A percentile compares a stretch with the other conserved stretches of the same genome.
Evolutionary conservation across 116 monocot genomes (phyloP).

Genomic region (Posidonia oceanica): DNA sequence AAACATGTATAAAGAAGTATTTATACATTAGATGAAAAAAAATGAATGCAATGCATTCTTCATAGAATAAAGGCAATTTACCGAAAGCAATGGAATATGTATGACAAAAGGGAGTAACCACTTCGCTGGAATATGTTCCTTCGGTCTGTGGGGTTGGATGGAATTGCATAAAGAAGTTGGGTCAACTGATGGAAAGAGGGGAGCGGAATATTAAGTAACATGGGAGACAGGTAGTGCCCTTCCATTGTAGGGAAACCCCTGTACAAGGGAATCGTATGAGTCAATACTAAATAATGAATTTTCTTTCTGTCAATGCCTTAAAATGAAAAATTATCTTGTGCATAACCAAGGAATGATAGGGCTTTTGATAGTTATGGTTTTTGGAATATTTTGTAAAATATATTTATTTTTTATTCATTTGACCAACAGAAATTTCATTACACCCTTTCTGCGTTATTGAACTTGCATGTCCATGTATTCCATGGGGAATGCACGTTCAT

Average conservation of each 20-base stretch:
- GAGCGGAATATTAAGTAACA: not conserved
- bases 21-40: not conserved
- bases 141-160: not conserved
- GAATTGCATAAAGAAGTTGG: slow-evolving; percentile 3
- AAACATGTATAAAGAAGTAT: not conserved
- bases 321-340: too few relatives aligned
- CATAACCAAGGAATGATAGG: too few relatives aligned
- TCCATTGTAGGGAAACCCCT: not conserved
- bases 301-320: too few relatives aligned
- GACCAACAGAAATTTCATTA: too few relatives aligned
- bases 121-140: slow-evolving; percentile 5
- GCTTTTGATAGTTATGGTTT: too few relatives aligned
- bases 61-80: not conserved
- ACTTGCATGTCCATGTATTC: too few relatives aligned
- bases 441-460: too few relatives aligned
- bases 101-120: not conserved
- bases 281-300: too few relatives aligned
- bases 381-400: too few relatives aligned
- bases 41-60: not conserved
- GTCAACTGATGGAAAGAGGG: not conserved
- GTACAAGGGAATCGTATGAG: not conserved
- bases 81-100: slow-evolving; percentile 1
- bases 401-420: too few relatives aligned
- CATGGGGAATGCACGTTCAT: too few relatives aligned
- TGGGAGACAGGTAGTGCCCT: not conserved